Evolutionary conservation across 352 stramenopile genomes (phyloP), one percentile per base, ranked within the genome.

Genomic region (Elongisporangium undulatum): DNA sequence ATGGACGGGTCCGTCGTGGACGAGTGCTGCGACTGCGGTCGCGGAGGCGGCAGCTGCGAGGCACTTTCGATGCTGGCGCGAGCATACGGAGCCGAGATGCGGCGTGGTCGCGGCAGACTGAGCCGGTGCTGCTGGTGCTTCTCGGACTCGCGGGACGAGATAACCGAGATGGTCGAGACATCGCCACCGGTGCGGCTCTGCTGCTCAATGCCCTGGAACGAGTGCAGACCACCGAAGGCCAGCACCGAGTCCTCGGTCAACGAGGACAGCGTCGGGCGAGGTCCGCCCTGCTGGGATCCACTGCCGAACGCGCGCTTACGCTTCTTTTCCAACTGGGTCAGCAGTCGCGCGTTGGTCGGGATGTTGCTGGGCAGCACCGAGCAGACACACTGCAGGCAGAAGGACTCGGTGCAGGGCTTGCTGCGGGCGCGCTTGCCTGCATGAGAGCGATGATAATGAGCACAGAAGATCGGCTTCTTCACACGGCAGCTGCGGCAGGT

Each of bases 381-480:
- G 56, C 80, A 83, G 17, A 90, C 80, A 61, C 83, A 92, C 51
- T 75, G 71, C 4, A 90, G 66, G 59, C 83, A 92, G 53, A 92
- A 92, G 1, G 74, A 89, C 64, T 92, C 83, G 2, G 76, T 89
- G 64, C 83, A 92, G 9, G 79, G 78, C 15, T 61, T 67, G 2
- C 56, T 55, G 13, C 59, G 26, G 16, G 17, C 4, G 4, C 23
- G 51, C 26, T 69, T 66, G 4, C 58, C 45, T 39, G 70, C 34
- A 24, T 77, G 58, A 22, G 57, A 64, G 15, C 69, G 56, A 63
- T 90, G 80, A 23, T 73, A 79, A 24, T 92, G 75, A 7, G 78
- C 81, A 41, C 83, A 92, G 63, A 90, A 92, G 56, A 92, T 90
- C 0, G 83, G 83, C 55, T 85, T 79, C 15, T 68, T 85, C 21